phyloP scores from a whole-genome alignment of 495 filamentous ascomycete genomes.

The Penicillium canariense region DNA sequence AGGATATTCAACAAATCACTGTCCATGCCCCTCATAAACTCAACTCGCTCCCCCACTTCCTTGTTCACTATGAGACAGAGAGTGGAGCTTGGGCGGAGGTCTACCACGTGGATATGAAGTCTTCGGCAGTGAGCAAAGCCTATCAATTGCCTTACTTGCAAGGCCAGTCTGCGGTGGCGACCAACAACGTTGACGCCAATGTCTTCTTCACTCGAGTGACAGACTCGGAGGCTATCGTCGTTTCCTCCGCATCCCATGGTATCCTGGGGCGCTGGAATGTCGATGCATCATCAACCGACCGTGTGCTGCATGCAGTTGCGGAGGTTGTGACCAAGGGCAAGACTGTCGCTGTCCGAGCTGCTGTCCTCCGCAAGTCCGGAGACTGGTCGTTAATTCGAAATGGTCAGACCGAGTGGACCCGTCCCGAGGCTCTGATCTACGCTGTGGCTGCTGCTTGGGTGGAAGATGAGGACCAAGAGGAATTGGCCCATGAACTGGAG shows the following conservation, averaged over 20 bases:
- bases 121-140: conserved; percentile 62
- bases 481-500: conserved; percentile 75
- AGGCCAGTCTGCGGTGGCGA: conserved; percentile 73
- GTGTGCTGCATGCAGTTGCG: conserved; percentile 65
- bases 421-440: conserved; percentile 76
- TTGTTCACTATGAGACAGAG: conserved; percentile 76
- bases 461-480: conserved; percentile 64
- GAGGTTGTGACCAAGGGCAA: conserved; percentile 72
- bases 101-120: conserved; percentile 73
- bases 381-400: conserved; percentile 85
- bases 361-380: conserved; percentile 64
- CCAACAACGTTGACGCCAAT: conserved; percentile 71
- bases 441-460: conserved; percentile 76
- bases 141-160: conserved; percentile 69
- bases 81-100: conserved; percentile 78
- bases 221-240: conserved; percentile 63
- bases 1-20: conserved; percentile 62
- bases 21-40: conserved; percentile 71
- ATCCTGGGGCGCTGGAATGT: conserved; percentile 71
- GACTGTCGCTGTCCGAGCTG: conserved; percentile 74
- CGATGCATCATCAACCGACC: conserved; percentile 36
- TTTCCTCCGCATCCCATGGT: conserved; percentile 74
- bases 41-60: conserved; percentile 71
- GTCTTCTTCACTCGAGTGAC: conserved; percentile 86
- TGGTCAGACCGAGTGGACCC: conserved; percentile 74